Conservation (phyloP, 306 rosid genomes). For the Vigna angularis region DNA sequence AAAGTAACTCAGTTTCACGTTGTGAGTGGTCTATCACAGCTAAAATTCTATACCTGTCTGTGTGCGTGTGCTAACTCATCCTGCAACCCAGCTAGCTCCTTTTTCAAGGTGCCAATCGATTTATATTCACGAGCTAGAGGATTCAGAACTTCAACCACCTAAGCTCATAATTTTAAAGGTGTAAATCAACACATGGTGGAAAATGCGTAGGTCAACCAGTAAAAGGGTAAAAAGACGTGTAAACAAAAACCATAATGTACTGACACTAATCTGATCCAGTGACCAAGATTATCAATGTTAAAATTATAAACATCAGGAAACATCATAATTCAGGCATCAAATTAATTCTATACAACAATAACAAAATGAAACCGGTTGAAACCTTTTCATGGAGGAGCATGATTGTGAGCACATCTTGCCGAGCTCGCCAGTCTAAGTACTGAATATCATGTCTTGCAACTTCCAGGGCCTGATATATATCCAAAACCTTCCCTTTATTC, state of each 20-base stretch:
- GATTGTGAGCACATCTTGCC: slow-evolving; percentile 92
- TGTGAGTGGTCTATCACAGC: slow-evolving; percentile 7
- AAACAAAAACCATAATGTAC: not conserved
- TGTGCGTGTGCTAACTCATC: slow-evolving; percentile 89
- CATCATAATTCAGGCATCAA: slow-evolving; percentile 8
- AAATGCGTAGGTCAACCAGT: not conserved
- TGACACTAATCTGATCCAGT: slow-evolving; percentile 2
- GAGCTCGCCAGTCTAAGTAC: slow-evolving; percentile 98
- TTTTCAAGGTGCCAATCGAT: slow-evolving; percentile 88
- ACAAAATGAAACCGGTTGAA: slow-evolving; percentile 5
- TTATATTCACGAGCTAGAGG: slow-evolving; percentile 94
- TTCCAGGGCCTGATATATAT: slow-evolving; percentile 81
- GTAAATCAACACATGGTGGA: not conserved
- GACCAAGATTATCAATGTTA: not conserved
- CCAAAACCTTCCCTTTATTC: slow-evolving; percentile 80
- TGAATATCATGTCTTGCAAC: slow-evolving; percentile 88
- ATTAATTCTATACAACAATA: not conserved
- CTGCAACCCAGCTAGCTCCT: slow-evolving; percentile 91
- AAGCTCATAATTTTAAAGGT: slow-evolving; percentile 32
- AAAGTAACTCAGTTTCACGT: slow-evolving; percentile 22
- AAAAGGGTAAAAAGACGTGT: not conserved
- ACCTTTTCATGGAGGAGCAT: slow-evolving; percentile 99
- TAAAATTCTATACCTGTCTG: slow-evolving; percentile 65
- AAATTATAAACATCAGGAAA: slow-evolving; percentile 13
- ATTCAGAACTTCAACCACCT: slow-evolving; percentile 72